Evolutionary conservation across 2,329 filamentous ascomycete species (phyloP).

Genomic region (Fusarium hainanense): DNA sequence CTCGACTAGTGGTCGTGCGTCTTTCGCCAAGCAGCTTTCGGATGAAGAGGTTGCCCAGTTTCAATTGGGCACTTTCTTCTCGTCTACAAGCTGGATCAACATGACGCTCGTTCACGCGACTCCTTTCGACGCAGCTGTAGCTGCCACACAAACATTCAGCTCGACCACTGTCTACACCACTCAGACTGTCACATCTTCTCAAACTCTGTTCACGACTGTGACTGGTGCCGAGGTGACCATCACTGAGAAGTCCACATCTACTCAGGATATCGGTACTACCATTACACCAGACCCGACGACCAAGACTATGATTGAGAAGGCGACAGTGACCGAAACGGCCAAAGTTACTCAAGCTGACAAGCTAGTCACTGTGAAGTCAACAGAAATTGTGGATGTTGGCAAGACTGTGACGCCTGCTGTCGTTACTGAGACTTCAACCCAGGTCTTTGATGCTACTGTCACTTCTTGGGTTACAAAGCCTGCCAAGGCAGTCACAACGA

Average conservation of each 20-base stretch:
- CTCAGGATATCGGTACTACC: constrained; percentile 36
- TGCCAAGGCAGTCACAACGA: constrained; percentile 32
- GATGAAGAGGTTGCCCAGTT: constrained; percentile 23
- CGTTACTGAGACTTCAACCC: constrained; percentile 38
- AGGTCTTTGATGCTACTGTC: constrained; percentile 28
- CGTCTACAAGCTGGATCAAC: constrained; percentile 39
- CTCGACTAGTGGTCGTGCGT: constrained; percentile 32
- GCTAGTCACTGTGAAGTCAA: constrained; percentile 45
- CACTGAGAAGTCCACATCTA: constrained; percentile 28
- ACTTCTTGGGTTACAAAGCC: constrained; percentile 30
- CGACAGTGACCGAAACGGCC: constrained; percentile 28
- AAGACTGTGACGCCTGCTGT: constrained; percentile 48
- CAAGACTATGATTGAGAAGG: constrained; percentile 30
- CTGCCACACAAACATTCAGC: constrained; percentile 14
- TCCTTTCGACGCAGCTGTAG: constrained; percentile 29
- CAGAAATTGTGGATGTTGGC: constrained; percentile 47
- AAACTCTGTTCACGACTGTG: constrained; percentile 29
- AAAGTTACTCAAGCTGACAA: constrained; percentile 29
- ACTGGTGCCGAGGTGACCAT: constrained; percentile 25
- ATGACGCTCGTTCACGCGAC: constrained; percentile 37
- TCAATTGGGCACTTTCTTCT: constrained; percentile 35
- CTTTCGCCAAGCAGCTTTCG: constrained; percentile 35
- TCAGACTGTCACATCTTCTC: constrained; percentile 26
- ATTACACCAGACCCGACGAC: constrained; percentile 36
- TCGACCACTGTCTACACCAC: constrained; percentile 38